A percentile compares a stretch with the other conserved stretches of the same genome.
These are phyloP conservation scores for Penium margaritaceum DNA, from an alignment of 139 green algal genomes.

Conservation along the genomic window DNA sequence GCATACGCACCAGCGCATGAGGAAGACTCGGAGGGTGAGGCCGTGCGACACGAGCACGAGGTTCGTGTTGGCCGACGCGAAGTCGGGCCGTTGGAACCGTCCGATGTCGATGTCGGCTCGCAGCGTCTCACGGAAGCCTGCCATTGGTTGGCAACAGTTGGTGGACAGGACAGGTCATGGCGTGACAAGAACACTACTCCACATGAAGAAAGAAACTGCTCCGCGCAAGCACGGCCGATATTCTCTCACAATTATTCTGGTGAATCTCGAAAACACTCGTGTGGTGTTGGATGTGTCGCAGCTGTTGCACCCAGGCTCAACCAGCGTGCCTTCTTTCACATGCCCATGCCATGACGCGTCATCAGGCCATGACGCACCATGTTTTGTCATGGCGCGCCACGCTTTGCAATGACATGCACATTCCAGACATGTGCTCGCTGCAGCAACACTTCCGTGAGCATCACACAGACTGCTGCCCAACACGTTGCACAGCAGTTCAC, in stretches of 20 bases:
- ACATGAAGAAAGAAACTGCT: neutral
- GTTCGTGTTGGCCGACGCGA: conserved; percentile 31
- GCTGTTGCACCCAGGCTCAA: too few relatives aligned
- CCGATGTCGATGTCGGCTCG: conserved; percentile 51
- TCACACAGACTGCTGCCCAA: too few relatives aligned
- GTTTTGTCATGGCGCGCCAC: too few relatives aligned
- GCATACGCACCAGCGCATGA: conserved; percentile 45
- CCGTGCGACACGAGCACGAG: conserved; percentile 52
- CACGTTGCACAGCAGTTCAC: too few relatives aligned
- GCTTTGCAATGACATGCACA: too few relatives aligned
- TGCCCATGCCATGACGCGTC: too few relatives aligned
- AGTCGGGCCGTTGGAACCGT: conserved; percentile 38
- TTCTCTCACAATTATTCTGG: neutral
- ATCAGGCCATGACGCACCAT: too few relatives aligned
- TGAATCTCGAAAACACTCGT: too few relatives aligned
- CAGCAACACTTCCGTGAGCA: too few relatives aligned
- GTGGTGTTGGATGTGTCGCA: too few relatives aligned
- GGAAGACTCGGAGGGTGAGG: conserved; percentile 52
- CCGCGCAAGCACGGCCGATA: neutral
- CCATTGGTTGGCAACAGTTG: neutral
- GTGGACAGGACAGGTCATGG: neutral
- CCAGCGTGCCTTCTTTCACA: too few relatives aligned
- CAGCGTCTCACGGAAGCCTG: conserved; percentile 51
- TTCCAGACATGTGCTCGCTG: too few relatives aligned
- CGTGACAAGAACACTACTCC: neutral